Evolutionary conservation across 2,329 filamentous ascomycete genomes (phyloP), one percentile per base, ranked within the genome.

Genomic region (Nothomitra cinnamomea): DNA sequence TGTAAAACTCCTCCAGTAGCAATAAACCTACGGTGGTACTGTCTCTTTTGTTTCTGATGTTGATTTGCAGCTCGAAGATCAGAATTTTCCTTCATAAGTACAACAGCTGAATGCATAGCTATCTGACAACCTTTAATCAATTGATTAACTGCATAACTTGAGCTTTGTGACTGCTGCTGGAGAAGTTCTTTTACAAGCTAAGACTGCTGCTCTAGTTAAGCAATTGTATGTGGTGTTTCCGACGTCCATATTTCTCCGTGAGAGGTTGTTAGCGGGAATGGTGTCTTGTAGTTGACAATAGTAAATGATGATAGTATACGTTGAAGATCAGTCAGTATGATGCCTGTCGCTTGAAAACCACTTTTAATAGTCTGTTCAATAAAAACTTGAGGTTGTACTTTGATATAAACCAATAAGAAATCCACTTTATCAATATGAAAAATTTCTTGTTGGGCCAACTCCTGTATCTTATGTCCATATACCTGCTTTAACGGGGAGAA

Each of bases 401-500:
- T 56, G 22, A 57, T 55, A 57, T 63, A 66, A 51, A 58, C 59
- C 53, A 56, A 55, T 56, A 61, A 54, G 56, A 62, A 63, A 28
- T 62, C 60, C 10, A 56, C 45, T 54, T 64, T 64, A 13, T 52
- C 62, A 56, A 67, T 64, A 52, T 64, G 56, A 54, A 61, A 63
- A 49, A 65, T 63, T 53, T 59, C 40, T 51, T 55, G 48, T 53
- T 60, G 58, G 10, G 64, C 63, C 47, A 65, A 60, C 17, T 45
- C 54, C 53, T 61, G 54, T 49, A 69, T 60, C 53, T 62, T 22
- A 35, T 58, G 49, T 40, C 63, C 45, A 55, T 69, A 68, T 53
- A 56, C 57, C 12, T 53, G 52, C 58, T 69, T 69, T 17, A 69
- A 59, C 17, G 61, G 59, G 52, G 59, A 56, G 60, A 70, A 70